Evolutionary conservation across 768 basidiomycete genomes (phyloP).

Genomic region (Xerocomellus intermedius): DNA sequence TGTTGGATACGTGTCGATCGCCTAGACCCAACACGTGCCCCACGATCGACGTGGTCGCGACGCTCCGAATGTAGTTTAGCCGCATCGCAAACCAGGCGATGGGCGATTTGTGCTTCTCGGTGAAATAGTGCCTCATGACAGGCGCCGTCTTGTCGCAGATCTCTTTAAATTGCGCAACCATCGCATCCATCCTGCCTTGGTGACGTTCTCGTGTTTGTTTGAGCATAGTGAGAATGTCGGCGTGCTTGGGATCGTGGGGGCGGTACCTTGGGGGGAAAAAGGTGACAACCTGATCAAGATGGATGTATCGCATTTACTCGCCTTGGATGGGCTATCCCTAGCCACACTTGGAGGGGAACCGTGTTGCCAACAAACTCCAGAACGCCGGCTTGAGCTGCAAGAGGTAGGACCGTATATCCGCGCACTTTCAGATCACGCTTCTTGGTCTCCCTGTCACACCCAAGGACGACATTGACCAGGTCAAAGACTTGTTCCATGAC

Average conservation of each 20-base stretch:
- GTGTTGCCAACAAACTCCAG: conserved; percentile 91
- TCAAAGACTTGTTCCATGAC: conserved; percentile 99
- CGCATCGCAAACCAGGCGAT: conserved; percentile 92
- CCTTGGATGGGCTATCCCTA: conserved; percentile 60
- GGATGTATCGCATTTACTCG: conserved; percentile 30
- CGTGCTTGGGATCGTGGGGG: conserved; percentile 48
- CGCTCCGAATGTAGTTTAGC: conserved; percentile 85
- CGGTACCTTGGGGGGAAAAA: conserved; percentile 52
- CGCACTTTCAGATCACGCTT: conserved; percentile 72
- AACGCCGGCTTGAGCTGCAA: conserved; percentile 77
- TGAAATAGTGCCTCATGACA: conserved; percentile 94
- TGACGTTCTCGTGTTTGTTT: conserved; percentile 33
- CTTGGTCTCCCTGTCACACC: conserved; percentile 70
- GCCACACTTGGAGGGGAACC: conserved; percentile 58
- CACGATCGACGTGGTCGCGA: conserved; percentile 91
- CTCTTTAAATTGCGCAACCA: conserved; percentile 37
- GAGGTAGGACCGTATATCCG: conserved; percentile 86
- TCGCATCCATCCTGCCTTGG: conserved; percentile 27
- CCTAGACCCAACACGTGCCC: conserved; percentile 92
- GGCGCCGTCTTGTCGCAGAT: conserved; percentile 59
- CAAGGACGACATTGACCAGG: conserved; percentile 78
- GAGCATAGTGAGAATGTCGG: conserved; percentile 33
- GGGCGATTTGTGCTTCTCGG: conserved; percentile 83
- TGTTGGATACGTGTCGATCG: conserved; percentile 90
- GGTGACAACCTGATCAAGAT: neutral